A percentile compares a stretch with the other conserved stretches of the same genome.
Evolutionary conservation across 2,329 filamentous ascomycete genomes (phyloP).

Genomic region (Claviceps africana): DNA sequence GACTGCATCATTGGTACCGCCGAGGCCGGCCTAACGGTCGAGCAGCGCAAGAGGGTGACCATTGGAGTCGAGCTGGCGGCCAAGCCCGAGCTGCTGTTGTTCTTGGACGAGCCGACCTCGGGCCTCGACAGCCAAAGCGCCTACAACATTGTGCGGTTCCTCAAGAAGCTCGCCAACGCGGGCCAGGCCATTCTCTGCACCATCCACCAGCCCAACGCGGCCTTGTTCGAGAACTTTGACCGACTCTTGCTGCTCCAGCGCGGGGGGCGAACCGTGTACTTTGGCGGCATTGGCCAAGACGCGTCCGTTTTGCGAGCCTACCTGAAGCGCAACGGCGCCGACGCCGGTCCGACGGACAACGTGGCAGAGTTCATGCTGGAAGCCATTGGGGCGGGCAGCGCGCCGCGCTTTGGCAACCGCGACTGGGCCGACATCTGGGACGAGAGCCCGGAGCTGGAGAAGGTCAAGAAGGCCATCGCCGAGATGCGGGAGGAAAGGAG

Average conservation of each 20-base stretch:
- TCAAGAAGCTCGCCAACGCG: constrained; percentile 62
- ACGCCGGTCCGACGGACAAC: constrained; percentile 40
- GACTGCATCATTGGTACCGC: constrained; percentile 44
- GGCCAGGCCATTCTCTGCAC: constrained; percentile 84
- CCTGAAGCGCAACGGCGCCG: constrained; percentile 45
- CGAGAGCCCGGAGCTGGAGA: constrained; percentile 54
- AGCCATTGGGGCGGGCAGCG: constrained; percentile 62
- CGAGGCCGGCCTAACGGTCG: constrained; percentile 57
- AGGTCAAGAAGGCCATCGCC: constrained; percentile 51
- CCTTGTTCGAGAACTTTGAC: constrained; percentile 80
- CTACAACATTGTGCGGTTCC: constrained; percentile 64
- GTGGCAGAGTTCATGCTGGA: constrained; percentile 75
- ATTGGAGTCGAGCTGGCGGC: constrained; percentile 84
- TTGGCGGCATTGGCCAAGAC: constrained; percentile 69
- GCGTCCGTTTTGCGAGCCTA: constrained; percentile 56
- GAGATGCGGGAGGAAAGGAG: constrained; percentile 53
- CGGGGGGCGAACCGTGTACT: constrained; percentile 73
- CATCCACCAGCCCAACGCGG: constrained; percentile 79
- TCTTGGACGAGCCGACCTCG: constrained; percentile 67
- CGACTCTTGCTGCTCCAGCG: constrained; percentile 63
- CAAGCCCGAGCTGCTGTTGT: constrained; percentile 62
- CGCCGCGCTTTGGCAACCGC: constrained; percentile 54
- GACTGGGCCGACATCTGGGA: constrained; percentile 76
- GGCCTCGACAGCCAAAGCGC: constrained; percentile 51
- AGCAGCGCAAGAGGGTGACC: constrained; percentile 62